Base-by-base conservation (phyloP, 164 flowering plant species). In the Tetracentron sinense region DNA sequence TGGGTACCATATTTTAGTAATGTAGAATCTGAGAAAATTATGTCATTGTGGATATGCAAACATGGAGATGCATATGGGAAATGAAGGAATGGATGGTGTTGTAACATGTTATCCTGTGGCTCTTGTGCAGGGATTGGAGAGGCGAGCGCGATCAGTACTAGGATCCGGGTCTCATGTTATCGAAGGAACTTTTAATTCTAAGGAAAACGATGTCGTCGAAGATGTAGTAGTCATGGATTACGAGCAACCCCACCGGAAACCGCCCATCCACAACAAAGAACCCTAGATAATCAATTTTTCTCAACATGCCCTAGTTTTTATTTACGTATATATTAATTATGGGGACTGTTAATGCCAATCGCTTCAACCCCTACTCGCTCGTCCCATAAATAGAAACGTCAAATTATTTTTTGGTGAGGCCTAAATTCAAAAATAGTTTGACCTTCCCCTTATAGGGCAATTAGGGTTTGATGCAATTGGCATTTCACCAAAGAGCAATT, bases 201-300 rank as follows among this genome's bases (percentile, higher is more conserved):
- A 58, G 33, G 78, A 71, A 55, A 42, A 31, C 1, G 69, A 66
- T n/a, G 19, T 0, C n/a, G 69, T n/a, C 22, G 77, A 77, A 50
- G 81, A 74, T 28, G 58, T 58, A 1, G 76, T 52, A 4, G 75
- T 58, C 0, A 81, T 76, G 80, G 84, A 81, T 60, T 78, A 81
- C 38, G 80, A 78, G 2, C 78, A 71, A 21, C 84, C 84, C 27
- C 84, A 81, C 46, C 58, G 78, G 21, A 81, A 78, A 51, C 80
- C 84, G 28, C 84, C 84, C 19, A 81, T 81, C 65, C 84, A 78
- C 66, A 81, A 81, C 58, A 64, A 67, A 54, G 65, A 72, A 17
- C 67, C 70, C 61, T 76, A 70, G 61, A 60, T 33, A 7, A 51
- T 51, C 21, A 51, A 38, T 38, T 1, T 38, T 16, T 8, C 44